These are phyloP conservation scores for Caryopteris hybrid DNA, from an alignment of 305 asterid species.

Conservation along the genomic window DNA sequence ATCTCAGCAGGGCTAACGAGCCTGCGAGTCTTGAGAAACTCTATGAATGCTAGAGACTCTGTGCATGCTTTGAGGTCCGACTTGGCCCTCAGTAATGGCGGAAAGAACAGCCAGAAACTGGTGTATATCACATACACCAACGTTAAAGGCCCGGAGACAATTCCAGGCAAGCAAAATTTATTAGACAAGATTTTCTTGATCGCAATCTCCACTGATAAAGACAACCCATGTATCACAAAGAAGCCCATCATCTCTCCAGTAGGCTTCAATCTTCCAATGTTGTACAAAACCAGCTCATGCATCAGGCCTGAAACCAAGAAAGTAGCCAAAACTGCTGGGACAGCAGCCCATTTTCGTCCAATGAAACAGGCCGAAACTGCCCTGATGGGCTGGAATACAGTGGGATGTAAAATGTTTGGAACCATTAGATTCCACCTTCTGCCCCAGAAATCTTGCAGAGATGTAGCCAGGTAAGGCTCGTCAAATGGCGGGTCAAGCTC, in stretches of 20 bases:
- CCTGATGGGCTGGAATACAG: slow-evolving; percentile 27
- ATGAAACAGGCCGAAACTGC: neutral
- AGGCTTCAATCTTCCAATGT: slow-evolving; percentile 41
- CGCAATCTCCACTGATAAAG: slow-evolving; percentile 24
- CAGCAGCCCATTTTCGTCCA: slow-evolving; percentile 24
- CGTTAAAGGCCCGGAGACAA: slow-evolving; percentile 29
- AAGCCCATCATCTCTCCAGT: slow-evolving; percentile 33
- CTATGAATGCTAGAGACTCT: slow-evolving; percentile 37
- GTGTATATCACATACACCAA: slow-evolving; percentile 32
- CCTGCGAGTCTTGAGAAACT: slow-evolving; percentile 27
- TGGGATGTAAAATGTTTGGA: slow-evolving; percentile 37
- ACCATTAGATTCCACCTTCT: slow-evolving; percentile 55
- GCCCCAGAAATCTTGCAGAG: slow-evolving; percentile 61
- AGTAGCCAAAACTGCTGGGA: slow-evolving; percentile 35
- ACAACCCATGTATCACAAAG: slow-evolving; percentile 45
- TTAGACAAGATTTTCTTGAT: slow-evolving; percentile 24
- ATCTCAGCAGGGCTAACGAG: slow-evolving; percentile 31
- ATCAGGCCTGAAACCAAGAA: slow-evolving; percentile 54
- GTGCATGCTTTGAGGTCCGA: slow-evolving; percentile 44
- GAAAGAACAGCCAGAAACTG: slow-evolving; percentile 54
- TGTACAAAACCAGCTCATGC: slow-evolving; percentile 59
- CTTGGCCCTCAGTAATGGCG: slow-evolving; percentile 38
- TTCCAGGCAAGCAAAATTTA: slow-evolving; percentile 20
- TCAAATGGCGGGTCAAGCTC: slow-evolving; percentile 51
- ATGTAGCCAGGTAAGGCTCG: slow-evolving; percentile 42